These are phyloP conservation scores for Coemansia sp. DNA, from an alignment of 192 early-diverging fungal species.

Conservation along the genomic window DNA sequence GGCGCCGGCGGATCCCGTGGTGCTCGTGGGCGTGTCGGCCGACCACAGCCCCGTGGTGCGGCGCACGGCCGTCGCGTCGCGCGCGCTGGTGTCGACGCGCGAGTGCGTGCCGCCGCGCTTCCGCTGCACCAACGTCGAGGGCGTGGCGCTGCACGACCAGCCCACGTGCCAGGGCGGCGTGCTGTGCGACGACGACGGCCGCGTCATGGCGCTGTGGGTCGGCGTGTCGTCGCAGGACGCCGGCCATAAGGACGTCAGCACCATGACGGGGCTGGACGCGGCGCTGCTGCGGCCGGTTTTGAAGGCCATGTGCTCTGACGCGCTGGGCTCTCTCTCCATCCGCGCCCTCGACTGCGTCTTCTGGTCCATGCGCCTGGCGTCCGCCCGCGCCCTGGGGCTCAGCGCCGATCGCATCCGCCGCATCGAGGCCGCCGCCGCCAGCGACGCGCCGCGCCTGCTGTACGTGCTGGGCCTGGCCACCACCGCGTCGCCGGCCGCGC, in stretches of 20 bases:
- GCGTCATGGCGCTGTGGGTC: conserved; percentile 61
- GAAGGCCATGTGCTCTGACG: conserved; percentile 44
- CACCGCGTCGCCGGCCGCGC: conserved; percentile 47
- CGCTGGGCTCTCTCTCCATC: conserved; percentile 49
- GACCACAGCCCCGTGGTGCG: conserved; percentile 62
- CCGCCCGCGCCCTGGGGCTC: conserved; percentile 63
- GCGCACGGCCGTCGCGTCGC: conserved; percentile 31
- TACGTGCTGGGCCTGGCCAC: conserved; percentile 58
- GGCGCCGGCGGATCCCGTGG: conserved; percentile 57
- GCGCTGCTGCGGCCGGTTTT: conserved; percentile 39
- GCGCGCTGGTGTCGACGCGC: conserved; percentile 58
- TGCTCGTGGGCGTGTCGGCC: conserved; percentile 58
- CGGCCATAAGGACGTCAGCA: conserved; percentile 59
- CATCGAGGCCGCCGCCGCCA: conserved; percentile 35
- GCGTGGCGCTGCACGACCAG: conserved; percentile 67
- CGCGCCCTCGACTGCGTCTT: conserved; percentile 62
- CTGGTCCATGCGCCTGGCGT: conserved; percentile 67
- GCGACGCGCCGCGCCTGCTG: conserved; percentile 54
- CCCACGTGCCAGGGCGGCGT: conserved; percentile 65
- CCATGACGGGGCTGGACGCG: conserved; percentile 53
- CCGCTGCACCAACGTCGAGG: conserved; percentile 73
- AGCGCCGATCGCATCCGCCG: conserved; percentile 56
- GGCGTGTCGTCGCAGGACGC: conserved; percentile 69
- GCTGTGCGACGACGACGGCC: conserved; percentile 56
- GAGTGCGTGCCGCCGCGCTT: conserved; percentile 71